phyloP scores from a whole-genome alignment of 768 basidiomycete species.

The Cantharellus cinnabarinus region DNA sequence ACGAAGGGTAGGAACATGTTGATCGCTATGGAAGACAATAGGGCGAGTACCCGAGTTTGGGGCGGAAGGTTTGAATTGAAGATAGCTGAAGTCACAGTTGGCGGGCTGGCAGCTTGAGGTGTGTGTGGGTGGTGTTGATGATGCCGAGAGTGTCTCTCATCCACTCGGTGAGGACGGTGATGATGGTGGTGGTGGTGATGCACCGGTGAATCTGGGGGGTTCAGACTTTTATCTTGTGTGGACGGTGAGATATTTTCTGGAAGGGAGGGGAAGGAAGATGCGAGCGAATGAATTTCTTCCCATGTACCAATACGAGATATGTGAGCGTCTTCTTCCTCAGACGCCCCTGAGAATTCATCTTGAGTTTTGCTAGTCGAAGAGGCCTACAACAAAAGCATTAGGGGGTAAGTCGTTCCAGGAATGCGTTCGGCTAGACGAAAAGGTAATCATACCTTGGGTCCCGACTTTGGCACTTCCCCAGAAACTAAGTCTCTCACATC shows the following conservation, averaged over 20 bases:
- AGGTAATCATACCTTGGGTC: neutral
- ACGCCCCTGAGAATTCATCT: neutral
- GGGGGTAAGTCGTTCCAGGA: neutral
- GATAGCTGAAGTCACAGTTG: slow-evolving; percentile 43
- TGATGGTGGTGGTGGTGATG: slow-evolving; percentile 7
- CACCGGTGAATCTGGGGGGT: slow-evolving; percentile 15
- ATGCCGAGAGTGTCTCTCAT: neutral
- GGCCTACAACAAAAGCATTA: neutral
- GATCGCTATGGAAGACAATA: slow-evolving; percentile 57
- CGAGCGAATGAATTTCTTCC: slow-evolving; percentile 43
- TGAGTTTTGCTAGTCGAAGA: neutral
- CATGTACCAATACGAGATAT: slow-evolving; percentile 27
- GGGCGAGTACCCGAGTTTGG: slow-evolving; percentile 44
- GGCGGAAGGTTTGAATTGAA: slow-evolving; percentile 48
- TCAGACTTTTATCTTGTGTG: slow-evolving; percentile 31
- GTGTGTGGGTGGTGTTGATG: neutral
- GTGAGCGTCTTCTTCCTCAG: slow-evolving; percentile 2
- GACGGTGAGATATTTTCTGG: slow-evolving; percentile 31
- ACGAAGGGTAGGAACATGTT: slow-evolving; percentile 76
- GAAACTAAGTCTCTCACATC: slow-evolving; percentile 23
- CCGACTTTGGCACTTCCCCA: slow-evolving; percentile 17
- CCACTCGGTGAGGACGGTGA: neutral
- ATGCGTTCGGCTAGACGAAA: neutral
- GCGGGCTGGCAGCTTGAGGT: slow-evolving; percentile 11
- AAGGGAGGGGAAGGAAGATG: slow-evolving; percentile 49